Conservation (phyloP, 164 flowering plant species). For the Vitis rotundifolia region DNA sequence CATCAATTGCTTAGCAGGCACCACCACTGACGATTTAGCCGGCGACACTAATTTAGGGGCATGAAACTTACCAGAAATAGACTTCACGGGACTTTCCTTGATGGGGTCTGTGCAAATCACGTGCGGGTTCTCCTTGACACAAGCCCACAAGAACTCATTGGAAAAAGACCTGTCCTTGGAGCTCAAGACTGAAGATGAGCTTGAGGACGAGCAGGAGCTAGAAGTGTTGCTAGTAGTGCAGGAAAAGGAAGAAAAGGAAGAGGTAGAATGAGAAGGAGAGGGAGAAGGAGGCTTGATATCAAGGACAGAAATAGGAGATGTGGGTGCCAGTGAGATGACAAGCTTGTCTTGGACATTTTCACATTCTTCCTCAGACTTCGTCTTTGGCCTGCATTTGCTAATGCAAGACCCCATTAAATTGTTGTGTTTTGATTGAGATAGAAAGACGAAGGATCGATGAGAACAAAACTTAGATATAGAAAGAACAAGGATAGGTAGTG, state of each 20-base stretch:
- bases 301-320: conserved; percentile 6
- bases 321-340: conserved; percentile 41
- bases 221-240: conserved; percentile 13
- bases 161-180: conserved; percentile 50
- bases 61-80: neutral
- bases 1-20: conserved; percentile 5
- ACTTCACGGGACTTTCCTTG: conserved; percentile 11
- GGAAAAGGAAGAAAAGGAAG: conserved; percentile 26
- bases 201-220: conserved; percentile 17
- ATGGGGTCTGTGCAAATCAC: conserved; percentile 25
- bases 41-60: neutral
- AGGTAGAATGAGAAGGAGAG: conserved; percentile 15
- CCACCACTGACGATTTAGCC: neutral
- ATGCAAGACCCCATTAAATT: conserved; percentile 70
- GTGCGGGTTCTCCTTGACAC: conserved; percentile 65
- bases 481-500: neutral
- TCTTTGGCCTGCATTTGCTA: conserved; percentile 55
- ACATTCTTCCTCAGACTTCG: conserved; percentile 12
- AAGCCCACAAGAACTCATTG: conserved; percentile 58
- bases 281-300: conserved; percentile 11
- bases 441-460: neutral
- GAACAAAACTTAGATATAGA: too few relatives aligned
- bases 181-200: conserved; percentile 23
- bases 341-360: conserved; percentile 56
- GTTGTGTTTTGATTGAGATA: neutral